Base-by-base conservation (phyloP, 345 rosid genomes). In the Excoecaria agallocha region DNA sequence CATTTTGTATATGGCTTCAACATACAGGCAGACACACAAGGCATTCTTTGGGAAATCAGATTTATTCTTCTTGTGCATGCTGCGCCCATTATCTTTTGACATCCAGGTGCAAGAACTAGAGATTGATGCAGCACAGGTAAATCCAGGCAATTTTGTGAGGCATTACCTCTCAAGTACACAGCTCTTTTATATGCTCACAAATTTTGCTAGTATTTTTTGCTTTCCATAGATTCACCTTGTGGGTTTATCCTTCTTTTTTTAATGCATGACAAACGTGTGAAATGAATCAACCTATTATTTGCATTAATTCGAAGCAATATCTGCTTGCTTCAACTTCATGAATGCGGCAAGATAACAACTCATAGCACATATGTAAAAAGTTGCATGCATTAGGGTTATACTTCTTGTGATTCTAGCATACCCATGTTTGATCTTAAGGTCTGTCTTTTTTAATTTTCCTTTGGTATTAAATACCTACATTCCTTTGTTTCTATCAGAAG, bases 41-140 rank as follows among this genome's bases (percentile, higher is more conserved):
- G 73, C 86, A 62, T 91, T 83, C 83, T 93, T 91, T 38, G 85
- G 68, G 52, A 90, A 91, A 69, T 91, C 98, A 11, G 89, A 88
- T 77, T 69, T 93, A 43, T 87, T 91, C 76, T 93, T 93, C 83
- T 19, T 89, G 48, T 93, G 96, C 88, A 82, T 88, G 79, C 37
- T 90, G 84, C 82, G 78, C 45, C 98, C 98, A 4, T 56, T 85
- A 59, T 85, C 94, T 49, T 91, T 86, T 20, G 82, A 88, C 70
- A 84, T 93, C 61, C 85, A 91, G 76, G 86, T 81, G 80, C 94
- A 93, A 78, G 96, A 91, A 48, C 74, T 74, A 61, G 98, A 93
- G 82, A 88, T 93, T 48, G 98, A 89, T 63, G 98, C 93, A 1
- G 96, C 89, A n/a, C 89, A 88, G 91, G 98, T 93, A 86, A n/a